Conservation (phyloP, 768 basidiomycete genomes). For the Grammothele lineata region DNA sequence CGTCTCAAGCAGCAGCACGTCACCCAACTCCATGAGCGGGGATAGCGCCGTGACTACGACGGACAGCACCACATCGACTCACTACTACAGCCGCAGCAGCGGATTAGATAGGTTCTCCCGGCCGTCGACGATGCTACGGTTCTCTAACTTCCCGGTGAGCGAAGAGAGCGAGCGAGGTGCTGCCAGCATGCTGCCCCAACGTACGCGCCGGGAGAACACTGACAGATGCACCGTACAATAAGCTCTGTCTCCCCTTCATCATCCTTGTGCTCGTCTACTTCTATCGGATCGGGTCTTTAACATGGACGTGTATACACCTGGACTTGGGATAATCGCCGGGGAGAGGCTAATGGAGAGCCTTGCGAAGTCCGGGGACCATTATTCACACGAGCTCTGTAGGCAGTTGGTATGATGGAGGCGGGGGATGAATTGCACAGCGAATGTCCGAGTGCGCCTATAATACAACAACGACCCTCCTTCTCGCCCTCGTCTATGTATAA, state of each 20-base stretch:
- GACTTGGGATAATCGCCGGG: too few species aligned
- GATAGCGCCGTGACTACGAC: constrained; percentile 51
- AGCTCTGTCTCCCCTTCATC: background rate
- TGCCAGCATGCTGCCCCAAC: constrained; percentile 29
- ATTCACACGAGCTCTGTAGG: too few species aligned
- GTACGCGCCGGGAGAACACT: constrained; percentile 34
- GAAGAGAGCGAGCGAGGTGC: constrained; percentile 27
- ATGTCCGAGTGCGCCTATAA: too few species aligned
- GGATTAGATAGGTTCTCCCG: constrained; percentile 26
- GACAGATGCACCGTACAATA: constrained; percentile 48
- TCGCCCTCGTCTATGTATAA: too few species aligned
- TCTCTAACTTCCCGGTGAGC: constrained; percentile 24
- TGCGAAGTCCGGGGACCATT: too few species aligned
- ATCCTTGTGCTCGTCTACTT: background rate
- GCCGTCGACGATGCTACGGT: constrained; percentile 32
- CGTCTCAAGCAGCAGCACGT: constrained; percentile 56
- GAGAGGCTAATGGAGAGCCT: too few species aligned
- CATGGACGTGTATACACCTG: too few species aligned
- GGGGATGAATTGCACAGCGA: too few species aligned
- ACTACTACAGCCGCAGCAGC: constrained; percentile 16
- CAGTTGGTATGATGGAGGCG: too few species aligned
- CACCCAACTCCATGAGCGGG: constrained; percentile 48
- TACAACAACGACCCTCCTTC: too few species aligned
- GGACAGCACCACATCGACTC: constrained; percentile 38
- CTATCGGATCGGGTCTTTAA: background rate